Evolutionary conservation across 1,139 yeast genomes (phyloP).

Genomic region (Pichia sp.): DNA sequence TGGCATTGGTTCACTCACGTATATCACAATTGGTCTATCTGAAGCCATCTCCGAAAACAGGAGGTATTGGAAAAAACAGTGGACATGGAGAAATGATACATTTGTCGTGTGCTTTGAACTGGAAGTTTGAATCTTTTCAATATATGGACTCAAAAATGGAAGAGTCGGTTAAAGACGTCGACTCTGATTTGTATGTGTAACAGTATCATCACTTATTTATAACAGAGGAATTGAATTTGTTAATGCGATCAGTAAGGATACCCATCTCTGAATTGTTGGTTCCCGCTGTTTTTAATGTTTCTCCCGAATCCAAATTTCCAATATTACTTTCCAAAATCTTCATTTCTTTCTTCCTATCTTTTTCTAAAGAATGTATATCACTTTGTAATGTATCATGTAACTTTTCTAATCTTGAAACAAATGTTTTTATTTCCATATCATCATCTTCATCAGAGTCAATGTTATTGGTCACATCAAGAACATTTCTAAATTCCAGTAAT

Average conservation of each 20-base stretch:
- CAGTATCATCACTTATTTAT: background rate
- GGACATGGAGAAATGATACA: constrained; percentile 77
- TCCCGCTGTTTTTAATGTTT: too few relatives aligned
- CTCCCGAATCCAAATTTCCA: background rate
- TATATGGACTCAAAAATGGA: constrained; percentile 36
- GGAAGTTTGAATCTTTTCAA: constrained; percentile 78
- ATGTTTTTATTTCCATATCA: constrained; percentile 1
- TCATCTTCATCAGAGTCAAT: background rate
- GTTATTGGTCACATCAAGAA: background rate
- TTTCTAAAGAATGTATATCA: background rate
- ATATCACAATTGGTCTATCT: constrained; percentile 67
- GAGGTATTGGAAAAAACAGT: constrained; percentile 55
- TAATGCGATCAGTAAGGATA: constrained; percentile 1
- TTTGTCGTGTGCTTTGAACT: constrained; percentile 66
- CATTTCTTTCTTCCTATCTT: background rate
- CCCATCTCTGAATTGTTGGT: background rate
- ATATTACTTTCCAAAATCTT: background rate
- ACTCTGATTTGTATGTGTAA: constrained; percentile 24
- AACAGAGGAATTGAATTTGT: background rate
- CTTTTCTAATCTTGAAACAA: constrained; percentile 3
- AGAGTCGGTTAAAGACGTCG: constrained; percentile 26
- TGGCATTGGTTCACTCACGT: constrained; percentile 95
- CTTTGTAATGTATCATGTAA: constrained; percentile 4
- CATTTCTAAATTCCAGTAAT: constrained; percentile 1
- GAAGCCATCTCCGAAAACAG: constrained; percentile 45